Evolutionary conservation across 1,284 basidiomycete genomes (phyloP), one percentile per base, ranked within the genome.

Genomic region (Naganishia liquefaciens): DNA sequence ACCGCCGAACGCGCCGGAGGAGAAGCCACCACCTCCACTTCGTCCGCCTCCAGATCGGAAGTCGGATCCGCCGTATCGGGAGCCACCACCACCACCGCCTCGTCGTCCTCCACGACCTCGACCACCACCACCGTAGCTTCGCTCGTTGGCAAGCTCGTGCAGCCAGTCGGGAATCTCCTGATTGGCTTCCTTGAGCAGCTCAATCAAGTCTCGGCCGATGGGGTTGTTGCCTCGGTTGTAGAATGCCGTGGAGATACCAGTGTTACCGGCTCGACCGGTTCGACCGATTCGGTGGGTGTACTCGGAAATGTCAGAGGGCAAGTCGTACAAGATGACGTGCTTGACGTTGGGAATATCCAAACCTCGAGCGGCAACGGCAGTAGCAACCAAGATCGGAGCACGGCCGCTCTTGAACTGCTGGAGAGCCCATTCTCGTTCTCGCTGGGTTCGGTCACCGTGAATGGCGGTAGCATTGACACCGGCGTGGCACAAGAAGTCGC

Each of bases 311-410:
- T 99, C 95, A 68, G 89, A 90, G 21, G 95, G 95, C n/a, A 99
- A 83, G 79, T 99, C 96, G 81, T 97, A 99, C 80, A 78, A 73
- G 82, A 99, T 85, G 74, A 99, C 95, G 79, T 99, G 96, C 33
- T 92, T 97, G 74, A 99, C 95, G 80, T 99, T 96, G 72, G 96
- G 96, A 73, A 99, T 99, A 82, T 99, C 95, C 73, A 99, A 87
- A 79, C 95, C 95, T 84, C 96, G 93, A 66, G 96, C 95, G 58
- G 95, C 95, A 67, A 99, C 96, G 63, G 95, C 96, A 30, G 96
- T 99, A 53, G 95, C 95, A 68, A 99, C 95, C 77, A 99, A 85
- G 80, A 99, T 90, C 55, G 95, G 95, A 0, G 94, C 97, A 69
- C 90, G 88, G 33, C 94, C 95, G 27, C 87, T 88, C 68, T 91